phyloP scores from a whole-genome alignment of 2,329 filamentous ascomycete genomes.

The Colletotrichum sp. region DNA sequence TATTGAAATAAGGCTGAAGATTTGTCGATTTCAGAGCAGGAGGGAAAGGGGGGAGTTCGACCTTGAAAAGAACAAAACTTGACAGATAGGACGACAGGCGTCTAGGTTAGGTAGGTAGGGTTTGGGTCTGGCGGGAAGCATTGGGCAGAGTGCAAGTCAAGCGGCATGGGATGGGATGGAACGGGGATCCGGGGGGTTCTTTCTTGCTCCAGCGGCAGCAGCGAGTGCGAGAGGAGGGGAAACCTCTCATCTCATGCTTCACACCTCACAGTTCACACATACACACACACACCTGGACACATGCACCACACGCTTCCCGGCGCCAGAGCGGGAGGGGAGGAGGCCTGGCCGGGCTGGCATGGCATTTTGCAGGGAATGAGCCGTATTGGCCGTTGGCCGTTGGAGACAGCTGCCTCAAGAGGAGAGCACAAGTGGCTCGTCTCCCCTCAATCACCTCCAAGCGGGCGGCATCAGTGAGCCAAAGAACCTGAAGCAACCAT shows the following conservation, averaged over 20 bases:
- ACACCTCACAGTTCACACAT: neutral
- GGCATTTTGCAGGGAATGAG: slow-evolving; percentile 4
- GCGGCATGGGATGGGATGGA: slow-evolving; percentile 5
- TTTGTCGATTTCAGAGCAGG: neutral
- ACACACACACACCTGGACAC: neutral
- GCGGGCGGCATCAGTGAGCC: slow-evolving; percentile 7
- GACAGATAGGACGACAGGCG: slow-evolving; percentile 11
- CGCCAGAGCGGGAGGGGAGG: slow-evolving; percentile 5
- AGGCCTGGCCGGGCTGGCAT: slow-evolving; percentile 8
- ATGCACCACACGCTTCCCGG: neutral
- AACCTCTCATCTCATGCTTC: neutral
- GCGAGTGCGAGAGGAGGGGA: neutral
- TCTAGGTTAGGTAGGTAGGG: slow-evolving; percentile 1
- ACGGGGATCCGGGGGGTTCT: slow-evolving; percentile 6
- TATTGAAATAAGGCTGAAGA: neutral
- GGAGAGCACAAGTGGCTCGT: neutral
- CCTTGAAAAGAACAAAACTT: slow-evolving; percentile 9
- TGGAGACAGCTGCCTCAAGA: slow-evolving; percentile 1
- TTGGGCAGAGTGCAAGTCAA: neutral
- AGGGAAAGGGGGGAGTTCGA: neutral
- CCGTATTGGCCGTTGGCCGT: neutral
- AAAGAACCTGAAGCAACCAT: slow-evolving; percentile 9
- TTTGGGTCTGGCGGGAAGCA: slow-evolving; percentile 8
- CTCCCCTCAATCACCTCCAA: neutral
- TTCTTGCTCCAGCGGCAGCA: slow-evolving; percentile 1